Evolutionary conservation across 2,329 filamentous ascomycete species (phyloP), one percentile per base, ranked within the genome.

Genomic region (Ascochyta clinopodiicola): DNA sequence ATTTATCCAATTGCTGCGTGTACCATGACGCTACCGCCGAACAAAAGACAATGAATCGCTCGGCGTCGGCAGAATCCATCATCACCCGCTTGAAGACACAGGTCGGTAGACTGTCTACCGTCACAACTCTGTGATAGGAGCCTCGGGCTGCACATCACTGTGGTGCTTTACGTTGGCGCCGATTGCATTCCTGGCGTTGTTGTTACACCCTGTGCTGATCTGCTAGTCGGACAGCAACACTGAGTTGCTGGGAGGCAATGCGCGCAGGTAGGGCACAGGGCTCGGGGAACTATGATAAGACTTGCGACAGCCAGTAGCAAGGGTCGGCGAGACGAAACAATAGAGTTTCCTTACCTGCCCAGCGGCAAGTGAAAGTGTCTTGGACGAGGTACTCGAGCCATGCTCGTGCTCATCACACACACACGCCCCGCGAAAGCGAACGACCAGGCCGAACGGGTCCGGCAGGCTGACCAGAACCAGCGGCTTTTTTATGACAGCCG

Each of bases 321-420:
- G 17, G 21, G 27, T 32, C 17, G 35, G 29, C 25, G 15, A 36
- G 32, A 24, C 27, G 38, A 5, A 13, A 17, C 36, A 31, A 10
- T 7, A 12, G 15, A 50, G n/a, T 37, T 22, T 25, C 31, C 37
- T 42, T 17, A 15, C 13, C 27, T 40, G 45, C 27, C 38, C 40
- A 39, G 19, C 43, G 32, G 47, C 21, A 43, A 32, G 46, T 46
- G 29, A 44, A 24, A 44, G 17, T 17, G 17, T 17, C 17, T 17
- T 17, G 17, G 17, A 24, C 22, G 4, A 4, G 4, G 29, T 35
- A 56, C 42, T 42, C 36, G 49, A 57, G 48, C 48, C 44, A 48
- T 42, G 48, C 49, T 57, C 48, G 49, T 52, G 53, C 59, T 52
- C 57, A 56, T 60, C 61, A 64, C 45, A 56, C 56, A 57, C 48